Conservation (phyloP, 495 filamentous ascomycete species). For the Annulohypoxylon maeteangense region DNA sequence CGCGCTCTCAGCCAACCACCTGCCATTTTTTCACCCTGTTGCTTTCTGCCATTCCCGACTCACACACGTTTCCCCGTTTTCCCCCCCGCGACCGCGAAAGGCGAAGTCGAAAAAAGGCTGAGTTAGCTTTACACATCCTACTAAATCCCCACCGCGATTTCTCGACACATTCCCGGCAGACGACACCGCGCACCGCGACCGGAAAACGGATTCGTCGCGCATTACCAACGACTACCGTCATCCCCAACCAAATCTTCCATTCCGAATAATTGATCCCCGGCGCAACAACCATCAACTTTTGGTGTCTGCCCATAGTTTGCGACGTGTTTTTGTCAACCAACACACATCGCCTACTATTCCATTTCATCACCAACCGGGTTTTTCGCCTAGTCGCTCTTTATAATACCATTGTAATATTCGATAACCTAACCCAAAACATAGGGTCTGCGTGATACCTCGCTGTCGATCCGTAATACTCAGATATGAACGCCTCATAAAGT, state of each 20-base stretch:
- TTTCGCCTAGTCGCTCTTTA: conserved; percentile 44
- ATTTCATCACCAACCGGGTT: conserved; percentile 27
- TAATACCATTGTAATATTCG: background rate
- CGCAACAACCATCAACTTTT: conserved; percentile 40
- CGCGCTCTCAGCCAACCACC: conserved; percentile 42
- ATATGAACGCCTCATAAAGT: conserved; percentile 52
- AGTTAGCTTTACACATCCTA: conserved; percentile 9
- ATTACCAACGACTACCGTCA: conserved; percentile 39
- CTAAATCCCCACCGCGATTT: conserved; percentile 42
- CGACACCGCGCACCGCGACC: conserved; percentile 43
- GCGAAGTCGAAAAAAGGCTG: conserved; percentile 40
- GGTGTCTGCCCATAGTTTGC: conserved; percentile 41
- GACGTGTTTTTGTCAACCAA: conserved; percentile 44
- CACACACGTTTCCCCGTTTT: conserved; percentile 4
- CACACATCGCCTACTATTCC: conserved; percentile 19
- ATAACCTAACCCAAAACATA: conserved; percentile 30
- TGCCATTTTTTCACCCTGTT: conserved; percentile 27
- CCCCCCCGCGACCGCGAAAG: conserved; percentile 39
- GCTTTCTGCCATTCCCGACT: conserved; percentile 28
- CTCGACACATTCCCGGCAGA: conserved; percentile 12
- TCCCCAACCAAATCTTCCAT: conserved; percentile 38
- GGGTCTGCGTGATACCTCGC: conserved; percentile 29
- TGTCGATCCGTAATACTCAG: conserved; percentile 40
- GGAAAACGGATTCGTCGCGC: conserved; percentile 28
- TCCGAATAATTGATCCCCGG: conserved; percentile 47